Conservation (phyloP, 164 flowering plant species). For the Nymphaea colorata region DNA sequence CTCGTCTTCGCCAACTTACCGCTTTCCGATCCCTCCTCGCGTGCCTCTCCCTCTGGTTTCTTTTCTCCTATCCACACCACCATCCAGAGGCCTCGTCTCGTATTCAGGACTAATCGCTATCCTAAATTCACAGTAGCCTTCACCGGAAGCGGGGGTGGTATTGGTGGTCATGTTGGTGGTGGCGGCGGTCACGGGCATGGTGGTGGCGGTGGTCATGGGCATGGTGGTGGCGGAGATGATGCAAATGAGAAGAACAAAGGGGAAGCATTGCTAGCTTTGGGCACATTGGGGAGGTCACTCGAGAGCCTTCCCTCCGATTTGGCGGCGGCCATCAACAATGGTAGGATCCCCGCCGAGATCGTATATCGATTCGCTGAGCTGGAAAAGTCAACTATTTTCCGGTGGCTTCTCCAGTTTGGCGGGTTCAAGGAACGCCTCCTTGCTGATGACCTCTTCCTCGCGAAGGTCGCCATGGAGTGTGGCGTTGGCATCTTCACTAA, state of each 20-base stretch:
- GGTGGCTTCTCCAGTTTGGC: constrained; percentile 46
- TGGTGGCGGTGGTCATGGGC: constrained; percentile 17
- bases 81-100: not conserved
- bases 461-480: constrained; percentile 52
- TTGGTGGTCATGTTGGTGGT: not conserved
- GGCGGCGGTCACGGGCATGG: constrained; percentile 2
- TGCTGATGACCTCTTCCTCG: constrained; percentile 59
- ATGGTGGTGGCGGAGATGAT: constrained; percentile 24
- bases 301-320: constrained; percentile 65
- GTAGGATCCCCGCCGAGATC: constrained; percentile 48
- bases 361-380: constrained; percentile 41
- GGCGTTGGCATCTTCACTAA: constrained; percentile 60
- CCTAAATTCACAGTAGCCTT: not conserved
- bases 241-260: constrained; percentile 35
- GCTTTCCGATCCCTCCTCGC: not conserved
- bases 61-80: not conserved
- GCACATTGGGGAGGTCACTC: constrained; percentile 36
- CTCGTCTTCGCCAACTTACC: not conserved
- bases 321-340: constrained; percentile 58
- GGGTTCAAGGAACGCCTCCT: constrained; percentile 54
- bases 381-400: constrained; percentile 32
- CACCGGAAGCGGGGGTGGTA: not conserved
- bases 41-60: not conserved
- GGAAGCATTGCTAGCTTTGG: constrained; percentile 50
- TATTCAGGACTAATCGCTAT: not conserved